A percentile compares a stretch with the other conserved stretches of the same genome.
Conservation (phyloP, 2,329 filamentous ascomycete species). For the Lachnellula hyalina region DNA sequence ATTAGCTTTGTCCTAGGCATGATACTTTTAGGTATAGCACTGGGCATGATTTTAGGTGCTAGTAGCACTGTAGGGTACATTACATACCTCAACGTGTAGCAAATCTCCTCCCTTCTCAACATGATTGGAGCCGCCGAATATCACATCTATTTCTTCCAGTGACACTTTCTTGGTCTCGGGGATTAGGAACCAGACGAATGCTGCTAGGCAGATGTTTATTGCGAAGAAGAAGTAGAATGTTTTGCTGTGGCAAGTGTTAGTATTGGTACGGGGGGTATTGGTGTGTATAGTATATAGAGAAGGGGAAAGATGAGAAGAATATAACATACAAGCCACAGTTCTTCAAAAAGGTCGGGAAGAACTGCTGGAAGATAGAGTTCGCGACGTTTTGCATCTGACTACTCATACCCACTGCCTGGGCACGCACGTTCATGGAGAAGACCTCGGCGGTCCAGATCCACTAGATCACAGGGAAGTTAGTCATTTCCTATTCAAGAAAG, state of each 20-base stretch:
- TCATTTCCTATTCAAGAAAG: no score
- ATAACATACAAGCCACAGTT: constrained; percentile 40
- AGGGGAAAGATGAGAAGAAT: neutral
- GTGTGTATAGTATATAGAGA: no score
- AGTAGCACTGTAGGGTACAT: neutral
- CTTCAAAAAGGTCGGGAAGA: constrained; percentile 62
- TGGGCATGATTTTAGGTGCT: no score
- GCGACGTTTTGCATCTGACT: constrained; percentile 57
- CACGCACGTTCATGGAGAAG: constrained; percentile 65
- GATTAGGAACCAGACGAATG: constrained; percentile 47
- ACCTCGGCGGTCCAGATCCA: constrained; percentile 65
- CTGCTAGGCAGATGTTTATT: constrained; percentile 41
- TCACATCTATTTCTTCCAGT: constrained; percentile 50
- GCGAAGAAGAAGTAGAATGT: constrained; percentile 49
- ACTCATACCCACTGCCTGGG: constrained; percentile 62
- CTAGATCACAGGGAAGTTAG: no score
- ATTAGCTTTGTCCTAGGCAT: neutral
- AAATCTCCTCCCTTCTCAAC: constrained; percentile 27
- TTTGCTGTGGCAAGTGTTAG: constrained; percentile 9
- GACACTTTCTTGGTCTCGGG: constrained; percentile 52
- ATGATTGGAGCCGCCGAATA: constrained; percentile 40
- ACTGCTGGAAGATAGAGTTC: constrained; percentile 44
- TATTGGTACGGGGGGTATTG: neutral
- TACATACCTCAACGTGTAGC: constrained; percentile 9
- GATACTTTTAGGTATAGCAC: no score